Conservation (phyloP, 768 basidiomycete species). For the Tulasnella sp. region DNA sequence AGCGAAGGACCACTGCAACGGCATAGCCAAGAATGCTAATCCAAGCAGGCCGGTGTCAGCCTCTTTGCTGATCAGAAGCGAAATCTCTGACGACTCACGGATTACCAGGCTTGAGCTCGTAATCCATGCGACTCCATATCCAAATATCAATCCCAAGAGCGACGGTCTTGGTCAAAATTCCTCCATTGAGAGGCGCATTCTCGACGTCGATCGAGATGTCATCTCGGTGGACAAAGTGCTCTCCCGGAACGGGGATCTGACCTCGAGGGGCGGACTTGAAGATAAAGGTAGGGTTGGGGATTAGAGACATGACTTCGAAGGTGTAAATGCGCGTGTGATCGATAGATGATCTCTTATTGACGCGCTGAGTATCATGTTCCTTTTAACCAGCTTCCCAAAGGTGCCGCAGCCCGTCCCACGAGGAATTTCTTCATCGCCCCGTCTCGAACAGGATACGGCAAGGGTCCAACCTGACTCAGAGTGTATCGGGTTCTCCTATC, state of each 20-base stretch:
- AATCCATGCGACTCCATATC: not conserved
- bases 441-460: too few species aligned
- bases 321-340: too few species aligned
- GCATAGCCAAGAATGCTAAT: not conserved
- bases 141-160: not conserved
- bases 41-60: not conserved
- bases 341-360: too few species aligned
- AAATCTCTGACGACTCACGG: not conserved
- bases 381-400: too few species aligned
- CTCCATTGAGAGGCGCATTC: not conserved
- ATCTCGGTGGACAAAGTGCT: not conserved
- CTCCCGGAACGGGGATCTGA: not conserved
- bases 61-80: not conserved
- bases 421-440: too few species aligned
- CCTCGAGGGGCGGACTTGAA: too few species aligned
- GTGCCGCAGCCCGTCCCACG: too few species aligned
- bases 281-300: not conserved
- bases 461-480: too few species aligned
- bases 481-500: too few species aligned
- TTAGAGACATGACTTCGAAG: too few species aligned
- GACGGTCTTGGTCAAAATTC: conserved; percentile 5
- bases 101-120: not conserved
- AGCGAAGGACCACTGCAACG: conserved; percentile 1
- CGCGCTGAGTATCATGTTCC: too few species aligned
- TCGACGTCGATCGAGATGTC: not conserved